Base-by-base conservation (phyloP, 2,329 filamentous ascomycete genomes). In the Aspergillus niger region DNA sequence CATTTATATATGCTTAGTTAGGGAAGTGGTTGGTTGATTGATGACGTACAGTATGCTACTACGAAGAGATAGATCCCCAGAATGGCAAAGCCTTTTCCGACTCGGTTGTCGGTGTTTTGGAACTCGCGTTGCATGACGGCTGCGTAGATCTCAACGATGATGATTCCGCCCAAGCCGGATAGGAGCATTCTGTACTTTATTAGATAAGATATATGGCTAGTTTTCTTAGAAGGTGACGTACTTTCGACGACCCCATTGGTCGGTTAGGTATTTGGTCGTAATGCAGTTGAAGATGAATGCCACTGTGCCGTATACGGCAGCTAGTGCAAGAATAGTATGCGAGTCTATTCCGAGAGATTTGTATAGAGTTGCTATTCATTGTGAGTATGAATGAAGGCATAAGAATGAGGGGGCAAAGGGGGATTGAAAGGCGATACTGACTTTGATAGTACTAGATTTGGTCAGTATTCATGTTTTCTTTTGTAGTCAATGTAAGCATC, bases 31-130 rank as follows among this genome's bases (percentile, higher is more conserved):
- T 26, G 26, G 4, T 26, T 26, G 26, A 5, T 26, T 65, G 11
- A 10, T 3, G 36, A 70, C 80, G 64, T 66, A 83, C 81, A 86
- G 64, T 85, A 86, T 17, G 72, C 76, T 2, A 85, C 79, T 1
- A 83, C 84, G 62, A 86, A 86, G 0, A 86, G 74, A 61, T 86
- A 87, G 26, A 87, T 86, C 0, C 84, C 85, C 1, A 86, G 72
- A 28, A 87, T 80, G 0, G 85, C 82, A 67, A 86, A 87, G 0
- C 83, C 85, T 66, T 87, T 86, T 39, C 85, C 85, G 28, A 85
- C 67, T 4, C 74, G 72, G 67, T 86, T 86, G 59, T 83, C 69
- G 0, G 81, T 84, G 61, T 83, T 76, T 66, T 86, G 83, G 67
- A 86, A 87, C 49, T 80, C 70, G 28, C 77, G 76, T 70, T 86